phyloP scores from a whole-genome alignment of 106 monocot genomes.

The Dioscorea alata region DNA sequence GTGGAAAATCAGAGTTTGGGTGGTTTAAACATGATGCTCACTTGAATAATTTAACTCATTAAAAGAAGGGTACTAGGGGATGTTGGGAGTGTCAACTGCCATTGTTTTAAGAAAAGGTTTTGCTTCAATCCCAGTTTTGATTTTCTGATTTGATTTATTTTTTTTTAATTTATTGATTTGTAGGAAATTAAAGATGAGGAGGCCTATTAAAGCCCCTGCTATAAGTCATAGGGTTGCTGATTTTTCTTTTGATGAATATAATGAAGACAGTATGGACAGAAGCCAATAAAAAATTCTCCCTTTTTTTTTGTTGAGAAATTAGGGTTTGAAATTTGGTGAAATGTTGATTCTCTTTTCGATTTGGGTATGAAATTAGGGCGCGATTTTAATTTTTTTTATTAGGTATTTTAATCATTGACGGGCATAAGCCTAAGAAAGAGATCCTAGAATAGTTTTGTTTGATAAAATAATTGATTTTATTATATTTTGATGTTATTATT shows the following conservation, averaged over 20 bases:
- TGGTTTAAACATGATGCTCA: conserved; percentile 40
- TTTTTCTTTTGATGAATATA: conserved; percentile 61
- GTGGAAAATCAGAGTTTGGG: conserved; percentile 39
- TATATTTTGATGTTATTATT: too few species aligned
- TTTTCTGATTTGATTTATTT: background rate
- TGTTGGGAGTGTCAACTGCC: conserved; percentile 50
- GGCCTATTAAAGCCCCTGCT: conserved; percentile 50
- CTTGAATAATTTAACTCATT: conserved; percentile 18
- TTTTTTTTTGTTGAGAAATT: too few species aligned
- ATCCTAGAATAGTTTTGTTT: too few species aligned
- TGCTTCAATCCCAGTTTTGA: background rate
- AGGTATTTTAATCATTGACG: too few species aligned
- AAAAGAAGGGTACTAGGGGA: conserved; percentile 45
- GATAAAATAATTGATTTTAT: too few species aligned
- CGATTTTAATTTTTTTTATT: too few species aligned
- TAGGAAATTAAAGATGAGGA: conserved; percentile 60
- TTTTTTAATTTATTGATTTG: background rate
- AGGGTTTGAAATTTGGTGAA: too few species aligned
- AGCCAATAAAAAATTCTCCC: conserved; percentile 76
- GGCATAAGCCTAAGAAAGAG: too few species aligned
- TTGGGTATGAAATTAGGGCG: too few species aligned
- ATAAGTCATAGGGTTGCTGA: conserved; percentile 65
- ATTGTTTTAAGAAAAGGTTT: conserved; percentile 49
- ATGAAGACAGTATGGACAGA: conserved; percentile 76
- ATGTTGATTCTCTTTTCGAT: too few species aligned